Evolutionary conservation across 169 alveolate species (phyloP).

Genomic region (Eimeria falciformis): DNA sequence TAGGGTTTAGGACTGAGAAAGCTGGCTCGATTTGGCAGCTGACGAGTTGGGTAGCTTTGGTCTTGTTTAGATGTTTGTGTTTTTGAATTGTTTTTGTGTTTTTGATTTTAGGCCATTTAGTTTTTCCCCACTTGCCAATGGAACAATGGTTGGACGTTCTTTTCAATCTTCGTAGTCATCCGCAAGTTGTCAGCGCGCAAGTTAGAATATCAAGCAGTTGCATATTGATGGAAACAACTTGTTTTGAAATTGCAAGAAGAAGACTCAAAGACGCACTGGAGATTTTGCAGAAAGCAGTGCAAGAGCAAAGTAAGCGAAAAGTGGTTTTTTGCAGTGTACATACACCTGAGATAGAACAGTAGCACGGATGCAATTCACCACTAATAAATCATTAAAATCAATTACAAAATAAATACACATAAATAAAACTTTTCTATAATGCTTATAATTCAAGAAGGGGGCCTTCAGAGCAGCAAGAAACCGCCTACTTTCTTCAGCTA

Average conservation of each 20-base stretch:
- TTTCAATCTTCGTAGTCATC: not conserved
- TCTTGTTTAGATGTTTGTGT: too few relatives aligned
- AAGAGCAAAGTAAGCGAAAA: not conserved
- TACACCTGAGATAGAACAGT: not conserved
- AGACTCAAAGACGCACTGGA: not conserved
- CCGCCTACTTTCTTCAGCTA: too few relatives aligned
- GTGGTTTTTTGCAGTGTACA: not conserved
- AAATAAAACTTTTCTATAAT: not conserved
- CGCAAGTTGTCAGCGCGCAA: not conserved
- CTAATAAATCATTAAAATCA: too few relatives aligned
- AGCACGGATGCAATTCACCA: too few relatives aligned
- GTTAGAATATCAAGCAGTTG: not conserved
- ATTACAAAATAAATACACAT: too few relatives aligned
- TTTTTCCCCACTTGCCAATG: not conserved
- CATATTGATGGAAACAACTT: not conserved
- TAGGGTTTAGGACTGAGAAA: too few relatives aligned
- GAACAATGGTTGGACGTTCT: slow-evolving; percentile 7
- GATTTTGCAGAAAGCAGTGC: not conserved
- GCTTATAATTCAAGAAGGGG: too few relatives aligned
- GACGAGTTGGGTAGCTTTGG: too few relatives aligned
- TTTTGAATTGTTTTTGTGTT: not conserved
- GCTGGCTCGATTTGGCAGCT: too few relatives aligned
- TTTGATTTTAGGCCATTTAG: not conserved
- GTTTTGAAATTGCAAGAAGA: not conserved
- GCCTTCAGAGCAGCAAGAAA: too few relatives aligned